Percentiles rank a stretch among this genome's conserved stretches.
phyloP scores from a whole-genome alignment of 257 asterid genomes.

The Thymus mandschuricus region DNA sequence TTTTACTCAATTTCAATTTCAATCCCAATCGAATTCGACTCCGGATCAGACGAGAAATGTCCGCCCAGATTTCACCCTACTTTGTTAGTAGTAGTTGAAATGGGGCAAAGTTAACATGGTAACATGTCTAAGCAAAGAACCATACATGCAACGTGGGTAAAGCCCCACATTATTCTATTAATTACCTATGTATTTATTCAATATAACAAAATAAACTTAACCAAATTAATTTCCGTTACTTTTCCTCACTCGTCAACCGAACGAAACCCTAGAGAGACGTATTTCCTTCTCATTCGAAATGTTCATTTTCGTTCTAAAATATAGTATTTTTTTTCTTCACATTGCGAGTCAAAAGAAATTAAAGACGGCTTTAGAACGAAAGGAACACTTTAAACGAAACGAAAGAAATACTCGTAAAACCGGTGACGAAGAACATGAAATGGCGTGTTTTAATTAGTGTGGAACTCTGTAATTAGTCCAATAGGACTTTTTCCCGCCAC shows the following conservation, averaged over 20 bases:
- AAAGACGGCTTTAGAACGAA: no score
- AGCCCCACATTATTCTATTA: slow-evolving; percentile 1
- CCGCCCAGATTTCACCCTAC: no score
- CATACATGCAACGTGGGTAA: slow-evolving; percentile 58
- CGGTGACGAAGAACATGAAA: neutral
- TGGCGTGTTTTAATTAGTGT: slow-evolving; percentile 13
- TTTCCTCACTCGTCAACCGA: slow-evolving; percentile 6
- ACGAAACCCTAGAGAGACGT: neutral
- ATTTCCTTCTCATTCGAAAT: no score
- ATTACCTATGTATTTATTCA: neutral
- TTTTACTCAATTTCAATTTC: no score
- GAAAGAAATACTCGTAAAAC: no score
- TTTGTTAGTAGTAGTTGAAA: neutral
- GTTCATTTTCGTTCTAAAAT: no score
- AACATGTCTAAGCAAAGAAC: slow-evolving; percentile 43
- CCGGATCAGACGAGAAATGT: no score
- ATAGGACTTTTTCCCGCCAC: slow-evolving; percentile 38
- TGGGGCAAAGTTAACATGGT: slow-evolving; percentile 50
- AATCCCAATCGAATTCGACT: no score
- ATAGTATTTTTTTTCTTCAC: no score
- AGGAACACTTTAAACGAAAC: no score
- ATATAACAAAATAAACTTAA: neutral
- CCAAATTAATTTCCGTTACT: slow-evolving; percentile 20
- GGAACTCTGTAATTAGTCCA: slow-evolving; percentile 32
- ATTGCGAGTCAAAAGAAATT: no score